Evolutionary conservation across 192 early-diverging fungal genomes (phyloP).

Genomic region (Coemansia sp.): DNA sequence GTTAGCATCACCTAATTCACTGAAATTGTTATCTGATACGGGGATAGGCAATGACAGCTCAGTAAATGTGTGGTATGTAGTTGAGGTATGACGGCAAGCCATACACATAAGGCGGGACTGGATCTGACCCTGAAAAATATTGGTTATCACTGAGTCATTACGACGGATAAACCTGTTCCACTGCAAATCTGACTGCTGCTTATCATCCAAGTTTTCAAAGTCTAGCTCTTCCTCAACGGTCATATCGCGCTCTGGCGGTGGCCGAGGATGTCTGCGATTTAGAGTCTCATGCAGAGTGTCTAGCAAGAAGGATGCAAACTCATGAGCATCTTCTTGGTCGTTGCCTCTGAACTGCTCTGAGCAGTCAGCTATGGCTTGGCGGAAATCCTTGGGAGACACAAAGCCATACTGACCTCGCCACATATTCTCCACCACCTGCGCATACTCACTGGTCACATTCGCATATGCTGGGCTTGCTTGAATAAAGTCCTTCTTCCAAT

Average conservation of each 20-base stretch:
- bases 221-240: conserved; percentile 51
- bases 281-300: conserved; percentile 91
- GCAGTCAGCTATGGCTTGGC: conserved; percentile 69
- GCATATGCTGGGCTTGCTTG: conserved; percentile 61
- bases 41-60: conserved; percentile 90
- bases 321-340: conserved; percentile 97
- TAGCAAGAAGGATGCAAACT: conserved; percentile 87
- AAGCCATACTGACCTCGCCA: conserved; percentile 76
- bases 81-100: conserved; percentile 40
- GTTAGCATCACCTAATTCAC: neutral
- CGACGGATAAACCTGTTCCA: conserved; percentile 72
- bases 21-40: neutral
- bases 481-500: conserved; percentile 41
- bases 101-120: conserved; percentile 49
- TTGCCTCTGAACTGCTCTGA: conserved; percentile 80
- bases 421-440: conserved; percentile 75
- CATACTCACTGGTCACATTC: conserved; percentile 71
- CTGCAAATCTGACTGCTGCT: conserved; percentile 57
- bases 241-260: conserved; percentile 43
- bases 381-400: conserved; percentile 77
- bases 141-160: conserved; percentile 84
- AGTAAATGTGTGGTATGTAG: conserved; percentile 88
- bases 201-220: conserved; percentile 71
- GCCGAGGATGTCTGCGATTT: conserved; percentile 61
- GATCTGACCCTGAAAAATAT: conserved; percentile 78